These are phyloP conservation scores for Przewalskia tangutica DNA, from an alignment of 257 asterid genomes.

Conservation along the genomic window DNA sequence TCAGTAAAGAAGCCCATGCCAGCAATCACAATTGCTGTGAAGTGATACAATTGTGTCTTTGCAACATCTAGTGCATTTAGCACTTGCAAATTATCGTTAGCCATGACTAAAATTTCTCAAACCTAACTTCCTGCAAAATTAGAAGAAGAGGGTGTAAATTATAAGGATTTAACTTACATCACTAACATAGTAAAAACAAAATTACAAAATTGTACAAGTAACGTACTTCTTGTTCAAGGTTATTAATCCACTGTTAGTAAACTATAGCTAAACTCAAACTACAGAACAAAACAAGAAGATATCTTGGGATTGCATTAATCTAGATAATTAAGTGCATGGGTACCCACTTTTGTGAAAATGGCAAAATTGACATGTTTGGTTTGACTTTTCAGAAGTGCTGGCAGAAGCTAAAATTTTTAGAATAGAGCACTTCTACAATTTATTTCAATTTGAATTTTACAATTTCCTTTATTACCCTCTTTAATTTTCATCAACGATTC, in stretches of 20 bases:
- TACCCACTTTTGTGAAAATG: background rate
- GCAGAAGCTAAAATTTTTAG: no score
- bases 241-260: background rate
- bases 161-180: background rate
- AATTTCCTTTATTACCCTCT: no score
- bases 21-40: constrained; percentile 36
- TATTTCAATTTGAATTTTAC: no score
- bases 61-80: constrained; percentile 31
- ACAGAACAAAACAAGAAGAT: background rate
- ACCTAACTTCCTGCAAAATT: background rate
- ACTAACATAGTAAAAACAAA: background rate
- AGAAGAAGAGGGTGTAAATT: background rate
- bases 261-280: background rate
- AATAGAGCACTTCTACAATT: no score
- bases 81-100: constrained; percentile 22
- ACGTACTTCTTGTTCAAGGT: background rate
- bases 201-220: background rate
- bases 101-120: constrained; percentile 1
- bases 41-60: constrained; percentile 29
- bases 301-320: background rate
- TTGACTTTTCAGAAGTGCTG: no score
- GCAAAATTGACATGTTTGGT: no score
- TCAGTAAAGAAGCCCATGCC: constrained; percentile 45
- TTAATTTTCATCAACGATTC: no score
- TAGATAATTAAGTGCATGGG: no score